These are phyloP conservation scores for Carpinus fangiana DNA, from an alignment of 306 rosid genomes.

Conservation along the genomic window DNA sequence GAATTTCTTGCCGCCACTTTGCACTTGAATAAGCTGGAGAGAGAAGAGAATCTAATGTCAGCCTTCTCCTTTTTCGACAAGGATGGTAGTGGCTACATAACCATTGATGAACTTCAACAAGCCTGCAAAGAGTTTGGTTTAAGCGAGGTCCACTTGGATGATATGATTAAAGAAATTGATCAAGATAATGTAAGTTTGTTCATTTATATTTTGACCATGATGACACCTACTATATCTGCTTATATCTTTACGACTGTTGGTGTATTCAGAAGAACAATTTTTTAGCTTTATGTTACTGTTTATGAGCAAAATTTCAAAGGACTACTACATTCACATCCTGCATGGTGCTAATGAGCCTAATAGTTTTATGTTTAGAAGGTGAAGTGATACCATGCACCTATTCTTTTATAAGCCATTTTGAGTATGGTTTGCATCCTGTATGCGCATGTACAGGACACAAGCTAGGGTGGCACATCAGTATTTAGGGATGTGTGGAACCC, in stretches of 20 bases:
- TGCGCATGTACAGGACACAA: background rate
- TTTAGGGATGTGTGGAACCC: background rate
- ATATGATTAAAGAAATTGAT: constrained; percentile 59
- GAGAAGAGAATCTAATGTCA: constrained; percentile 56
- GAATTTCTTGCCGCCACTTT: constrained; percentile 70
- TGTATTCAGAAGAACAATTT: too few species aligned
- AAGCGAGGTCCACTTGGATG: constrained; percentile 54
- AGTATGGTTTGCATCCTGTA: too few species aligned
- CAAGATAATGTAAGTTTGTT: constrained; percentile 51
- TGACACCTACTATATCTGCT: too few species aligned
- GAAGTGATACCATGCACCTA: too few species aligned
- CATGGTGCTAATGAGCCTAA: background rate
- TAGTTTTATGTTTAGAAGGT: too few species aligned
- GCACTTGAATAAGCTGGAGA: constrained; percentile 60
- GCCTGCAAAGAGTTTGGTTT: constrained; percentile 65
- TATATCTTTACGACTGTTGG: too few species aligned
- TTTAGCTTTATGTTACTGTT: background rate
- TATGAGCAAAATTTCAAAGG: background rate
- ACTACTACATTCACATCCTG: background rate
- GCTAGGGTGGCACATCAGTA: background rate
- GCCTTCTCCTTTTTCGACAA: constrained; percentile 65
- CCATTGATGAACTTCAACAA: constrained; percentile 61
- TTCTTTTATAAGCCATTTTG: too few species aligned
- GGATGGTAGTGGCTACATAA: constrained; percentile 66
- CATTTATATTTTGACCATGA: background rate